These are phyloP conservation scores for Serendipita sp. DNA, from an alignment of 1,284 basidiomycete species.

Conservation along the genomic window DNA sequence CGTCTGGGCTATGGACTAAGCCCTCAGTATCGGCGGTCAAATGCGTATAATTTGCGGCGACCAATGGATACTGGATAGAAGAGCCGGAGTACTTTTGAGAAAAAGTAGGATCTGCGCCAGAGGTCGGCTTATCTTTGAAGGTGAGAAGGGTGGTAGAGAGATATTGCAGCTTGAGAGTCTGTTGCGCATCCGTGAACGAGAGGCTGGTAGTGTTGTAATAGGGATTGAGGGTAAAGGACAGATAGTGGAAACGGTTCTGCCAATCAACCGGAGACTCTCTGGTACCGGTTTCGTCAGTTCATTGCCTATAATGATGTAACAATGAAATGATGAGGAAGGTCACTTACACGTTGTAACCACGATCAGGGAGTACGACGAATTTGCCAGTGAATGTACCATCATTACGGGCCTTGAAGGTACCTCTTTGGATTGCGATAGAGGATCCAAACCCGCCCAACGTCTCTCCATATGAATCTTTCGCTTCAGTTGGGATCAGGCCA, in stretches of 20 bases:
- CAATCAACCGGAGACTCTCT: slow-evolving; percentile 25
- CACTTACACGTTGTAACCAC: slow-evolving; percentile 33
- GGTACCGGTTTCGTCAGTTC: neutral
- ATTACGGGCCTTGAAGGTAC: slow-evolving; percentile 11
- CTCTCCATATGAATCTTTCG: slow-evolving; percentile 27
- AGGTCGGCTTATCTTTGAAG: slow-evolving; percentile 34
- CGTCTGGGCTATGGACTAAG: slow-evolving; percentile 31
- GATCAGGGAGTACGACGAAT: slow-evolving; percentile 37
- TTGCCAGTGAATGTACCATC: slow-evolving; percentile 30
- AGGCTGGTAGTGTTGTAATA: slow-evolving; percentile 37
- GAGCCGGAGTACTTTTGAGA: neutral
- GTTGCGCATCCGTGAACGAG: slow-evolving; percentile 34
- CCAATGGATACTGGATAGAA: slow-evolving; percentile 25
- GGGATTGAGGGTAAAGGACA: slow-evolving; percentile 44
- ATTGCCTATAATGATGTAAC: neutral
- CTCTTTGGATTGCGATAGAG: slow-evolving; percentile 26
- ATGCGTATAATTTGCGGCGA: slow-evolving; percentile 30
- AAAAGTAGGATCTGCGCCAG: slow-evolving; percentile 43
- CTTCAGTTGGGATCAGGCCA: slow-evolving; percentile 28
- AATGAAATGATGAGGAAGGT: neutral
- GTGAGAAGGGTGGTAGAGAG: slow-evolving; percentile 37
- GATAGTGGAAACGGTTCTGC: slow-evolving; percentile 23
- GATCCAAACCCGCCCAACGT: slow-evolving; percentile 31
- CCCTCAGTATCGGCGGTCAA: slow-evolving; percentile 50
- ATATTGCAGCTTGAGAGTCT: slow-evolving; percentile 42